Percentiles rank a stretch among this genome's conserved stretches.
Evolutionary conservation across 768 basidiomycete species (phyloP).

Genomic region (Calocybe gangraenosa): DNA sequence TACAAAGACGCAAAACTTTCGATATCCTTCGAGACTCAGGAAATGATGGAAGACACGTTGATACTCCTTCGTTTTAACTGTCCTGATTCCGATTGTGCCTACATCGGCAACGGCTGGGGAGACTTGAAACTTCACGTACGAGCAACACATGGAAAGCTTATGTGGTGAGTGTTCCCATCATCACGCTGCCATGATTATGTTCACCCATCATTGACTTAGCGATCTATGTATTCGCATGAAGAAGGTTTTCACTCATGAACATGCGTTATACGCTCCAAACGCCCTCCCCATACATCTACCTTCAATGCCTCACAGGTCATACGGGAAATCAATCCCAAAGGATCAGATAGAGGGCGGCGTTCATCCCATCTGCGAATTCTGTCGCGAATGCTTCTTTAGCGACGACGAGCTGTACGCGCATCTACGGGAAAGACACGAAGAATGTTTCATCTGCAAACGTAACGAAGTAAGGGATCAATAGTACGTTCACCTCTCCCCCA

Average conservation of each 20-base stretch:
- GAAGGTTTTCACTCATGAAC: slow-evolving; percentile 96
- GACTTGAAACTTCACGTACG: slow-evolving; percentile 85
- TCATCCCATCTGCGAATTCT: slow-evolving; percentile 85
- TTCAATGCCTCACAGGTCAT: slow-evolving; percentile 45
- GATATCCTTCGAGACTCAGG: slow-evolving; percentile 84
- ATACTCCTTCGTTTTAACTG: slow-evolving; percentile 94
- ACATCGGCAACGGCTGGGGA: slow-evolving; percentile 83
- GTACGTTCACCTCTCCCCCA: slow-evolving; percentile 43
- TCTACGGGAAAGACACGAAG: slow-evolving; percentile 92
- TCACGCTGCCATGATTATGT: background rate
- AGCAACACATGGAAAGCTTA: slow-evolving; percentile 64
- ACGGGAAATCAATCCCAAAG: slow-evolving; percentile 34
- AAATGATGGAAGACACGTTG: slow-evolving; percentile 94
- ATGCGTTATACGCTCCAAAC: slow-evolving; percentile 71
- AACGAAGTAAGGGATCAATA: slow-evolving; percentile 80
- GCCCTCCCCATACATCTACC: slow-evolving; percentile 71
- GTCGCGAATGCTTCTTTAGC: slow-evolving; percentile 89
- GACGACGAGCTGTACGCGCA: slow-evolving; percentile 92
- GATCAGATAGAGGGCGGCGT: slow-evolving; percentile 66
- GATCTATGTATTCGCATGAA: slow-evolving; percentile 86
- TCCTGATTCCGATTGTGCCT: slow-evolving; percentile 79
- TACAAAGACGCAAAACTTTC: slow-evolving; percentile 70
- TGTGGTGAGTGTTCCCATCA: slow-evolving; percentile 58
- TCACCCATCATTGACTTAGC: slow-evolving; percentile 30
- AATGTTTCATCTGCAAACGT: slow-evolving; percentile 92